Evolutionary conservation across 495 filamentous ascomycete genomes (phyloP).

Genomic region (Friedmanniomyces simplex): DNA sequence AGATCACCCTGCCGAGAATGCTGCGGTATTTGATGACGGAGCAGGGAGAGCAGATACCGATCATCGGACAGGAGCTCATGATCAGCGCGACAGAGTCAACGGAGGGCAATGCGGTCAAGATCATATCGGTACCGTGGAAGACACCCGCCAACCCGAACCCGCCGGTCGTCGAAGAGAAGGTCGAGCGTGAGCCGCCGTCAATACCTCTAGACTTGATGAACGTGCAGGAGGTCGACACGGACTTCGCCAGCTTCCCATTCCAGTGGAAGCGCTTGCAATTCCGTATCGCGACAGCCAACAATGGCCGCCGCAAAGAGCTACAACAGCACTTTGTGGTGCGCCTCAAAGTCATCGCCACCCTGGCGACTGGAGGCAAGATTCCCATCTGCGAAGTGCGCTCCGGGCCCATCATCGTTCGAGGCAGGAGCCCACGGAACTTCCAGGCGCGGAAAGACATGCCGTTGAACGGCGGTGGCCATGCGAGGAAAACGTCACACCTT

Average conservation of each 20-base stretch:
- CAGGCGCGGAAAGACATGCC: constrained; percentile 57
- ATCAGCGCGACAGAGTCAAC: constrained; percentile 86
- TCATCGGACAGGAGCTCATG: constrained; percentile 63
- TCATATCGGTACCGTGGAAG: constrained; percentile 91
- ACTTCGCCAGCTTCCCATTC: constrained; percentile 71
- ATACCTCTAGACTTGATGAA: constrained; percentile 63
- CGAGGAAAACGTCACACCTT: constrained; percentile 28
- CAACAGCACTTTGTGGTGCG: constrained; percentile 63
- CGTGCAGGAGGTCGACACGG: constrained; percentile 65
- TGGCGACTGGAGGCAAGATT: constrained; percentile 47
- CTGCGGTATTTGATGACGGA: constrained; percentile 68
- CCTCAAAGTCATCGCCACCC: constrained; percentile 50
- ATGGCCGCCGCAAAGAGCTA: constrained; percentile 58
- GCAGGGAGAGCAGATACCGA: constrained; percentile 61
- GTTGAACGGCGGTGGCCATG: constrained; percentile 38
- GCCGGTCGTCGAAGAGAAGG: constrained; percentile 48
- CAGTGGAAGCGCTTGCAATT: constrained; percentile 90
- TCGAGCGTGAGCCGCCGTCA: constrained; percentile 54
- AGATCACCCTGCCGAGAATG: constrained; percentile 62
- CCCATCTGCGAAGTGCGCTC: constrained; percentile 51
- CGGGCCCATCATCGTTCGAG: constrained; percentile 58
- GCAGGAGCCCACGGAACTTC: constrained; percentile 58
- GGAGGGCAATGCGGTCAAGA: constrained; percentile 77
- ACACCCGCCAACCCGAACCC: constrained; percentile 54
- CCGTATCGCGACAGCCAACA: constrained; percentile 81